Base-by-base conservation (phyloP, 2,329 filamentous ascomycete genomes). In the Penicillium sp. region DNA sequence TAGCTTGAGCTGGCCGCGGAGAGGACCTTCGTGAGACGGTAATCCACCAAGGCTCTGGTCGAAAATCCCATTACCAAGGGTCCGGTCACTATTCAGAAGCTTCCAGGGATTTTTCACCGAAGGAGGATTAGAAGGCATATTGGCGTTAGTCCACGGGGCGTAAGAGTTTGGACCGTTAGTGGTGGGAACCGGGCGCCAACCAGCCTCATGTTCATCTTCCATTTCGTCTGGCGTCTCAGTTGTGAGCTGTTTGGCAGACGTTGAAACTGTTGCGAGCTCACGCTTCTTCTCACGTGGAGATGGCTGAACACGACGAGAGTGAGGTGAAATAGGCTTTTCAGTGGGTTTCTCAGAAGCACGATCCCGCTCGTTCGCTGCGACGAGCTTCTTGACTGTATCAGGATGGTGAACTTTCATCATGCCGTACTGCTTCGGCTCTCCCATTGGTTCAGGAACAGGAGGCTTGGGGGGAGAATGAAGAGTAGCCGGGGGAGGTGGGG, bases 51-150 rank as follows among this genome's bases (percentile, higher is more conserved):
- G 81, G 59, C 74, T 76, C 60, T 80, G 81, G 64, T 87, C 85
- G 66, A 89, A 89, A 2, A 85, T 87, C 33, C 86, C 86, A 73
- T 88, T 89, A 16, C 86, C 86, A 43, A 89, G 80, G 28, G 84
- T 83, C 67, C 83, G 82, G 63, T 85, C 83, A 67, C 80, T 80
- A 56, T 78, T 81, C 40, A 83, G 78, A 40, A 83, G 80, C 58
- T 86, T 86, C 86, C 86, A 89, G 35, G 87, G 82, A 65, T 85
- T 86, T 56, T 78, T 70, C 63, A 76, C 64, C 43, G 76, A 65
- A 56, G 75, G 67, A 30, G 78, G 62, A 37, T 74, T 70, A 37
- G 70, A 63, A 26, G 66, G 66, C 33, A 80, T 70, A 46, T 76
- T 79, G 5, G 73, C 55, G 70, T 73, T 65, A 49, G 75, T 64